Base-by-base conservation (phyloP, 805 yeast species). In the Teunomyces lycoperdinae region DNA sequence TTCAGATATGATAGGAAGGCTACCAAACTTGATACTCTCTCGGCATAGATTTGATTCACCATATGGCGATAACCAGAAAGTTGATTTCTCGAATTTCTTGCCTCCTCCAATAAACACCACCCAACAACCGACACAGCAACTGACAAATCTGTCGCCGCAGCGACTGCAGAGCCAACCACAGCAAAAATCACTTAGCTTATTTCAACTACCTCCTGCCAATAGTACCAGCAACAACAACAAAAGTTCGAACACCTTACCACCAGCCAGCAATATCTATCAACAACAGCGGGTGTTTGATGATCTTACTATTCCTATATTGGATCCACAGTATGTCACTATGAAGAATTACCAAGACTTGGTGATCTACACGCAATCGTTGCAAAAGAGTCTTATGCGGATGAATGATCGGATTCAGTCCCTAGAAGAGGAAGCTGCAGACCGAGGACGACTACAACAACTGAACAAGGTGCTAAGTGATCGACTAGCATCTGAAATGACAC, bases 301-400 rank as follows among this genome's bases (percentile, higher is more conserved):
- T 4, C 24, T 17, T n/a, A 20, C 14, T 13, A 5, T 20, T 3
- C 41, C 41, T 5, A 9, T 38, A 3, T 9, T 38, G 30, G 27
- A 38, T 20, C 41, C 41, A 11, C 41, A 38, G 30, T 38, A 38
- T 13, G 41, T 38, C 17, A 9, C 16, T 2, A 49, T 62, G 46
- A 58, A 61, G 3, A 61, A 58, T 44, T 70, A 70, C 52, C 69
- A 66, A 34, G 71, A 69, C 40, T 56, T 70, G 39, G 65, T 66
- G n/a, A 51, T 56, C 4, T 68, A 68, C 48, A 65, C 73, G 3
- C 64, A 62, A 16, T 47, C 58, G 1, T 52, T 70, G n/a, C 71
- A 69, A 47, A 62, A 60, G 9, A 61, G 53, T 35, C 49, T 69
- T 43, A 49, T 40, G 34, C 54, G 50, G 30, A 60, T 70, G 56